Base-by-base conservation (phyloP, 2,329 filamentous ascomycete genomes). In the Fusarium neocosmosporiellum region DNA sequence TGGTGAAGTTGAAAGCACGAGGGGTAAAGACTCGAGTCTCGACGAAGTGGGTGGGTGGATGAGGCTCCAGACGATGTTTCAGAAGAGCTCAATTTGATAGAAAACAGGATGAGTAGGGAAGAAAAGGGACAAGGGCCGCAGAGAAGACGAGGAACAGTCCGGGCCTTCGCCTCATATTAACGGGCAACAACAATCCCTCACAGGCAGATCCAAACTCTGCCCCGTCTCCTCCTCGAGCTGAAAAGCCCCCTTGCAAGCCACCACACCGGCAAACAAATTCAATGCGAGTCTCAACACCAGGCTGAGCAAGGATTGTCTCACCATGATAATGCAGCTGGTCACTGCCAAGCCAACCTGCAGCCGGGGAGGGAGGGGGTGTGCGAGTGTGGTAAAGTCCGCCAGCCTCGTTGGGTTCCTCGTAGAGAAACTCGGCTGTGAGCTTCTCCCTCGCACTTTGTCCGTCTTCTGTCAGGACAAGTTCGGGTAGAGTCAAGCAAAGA, bases 191-290 rank as follows among this genome's bases (percentile, higher is more conserved):
- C 13, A 46, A 53, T 20, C 22, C 18, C 43, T 41, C 18, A 22
- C 33, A 13, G 31, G 5, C 24, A 59, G 6, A 14, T 10, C 57
- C 36, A 34, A 24, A 24, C 36, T 36, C 27, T 33, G 10, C 53
- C 29, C 50, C 36, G 5, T 53, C 29, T 31, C 27, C 27, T 50
- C 18, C 18, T 14, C 9, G 46, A 50, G 46, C 46, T 50, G 27
- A 50, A 50, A 50, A 22, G 10, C 41, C 22, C 63, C 69, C 43
- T 67, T 41, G 55, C 39, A 67, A 71, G 69, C 69, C 69, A 71
- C 67, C 59, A 29, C 55, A n/a, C 63, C 22, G 5, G 27, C 34
- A 7, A 29, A 37, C 7, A n/a, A 60, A 27, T 22, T 22, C 54
- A 18, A 67, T 36, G 39, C 59, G 53, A 63, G 58, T 59, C 36